Percentiles rank a stretch among this genome's conserved stretches.
These are phyloP conservation scores for Mycena latifolia DNA, from an alignment of 768 basidiomycete genomes.

Conservation along the genomic window DNA sequence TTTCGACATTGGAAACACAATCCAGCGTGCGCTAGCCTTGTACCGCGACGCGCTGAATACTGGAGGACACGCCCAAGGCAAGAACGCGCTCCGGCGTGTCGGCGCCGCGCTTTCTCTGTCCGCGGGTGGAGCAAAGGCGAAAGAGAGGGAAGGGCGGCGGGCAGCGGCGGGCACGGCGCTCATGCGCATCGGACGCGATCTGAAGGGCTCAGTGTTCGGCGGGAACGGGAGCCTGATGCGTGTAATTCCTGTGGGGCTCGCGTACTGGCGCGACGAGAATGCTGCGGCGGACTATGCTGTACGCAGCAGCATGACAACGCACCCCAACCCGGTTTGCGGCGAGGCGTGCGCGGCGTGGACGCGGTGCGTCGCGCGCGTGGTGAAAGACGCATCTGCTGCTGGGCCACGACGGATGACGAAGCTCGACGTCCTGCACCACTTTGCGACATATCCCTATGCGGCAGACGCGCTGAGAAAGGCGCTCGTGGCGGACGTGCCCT, in stretches of 20 bases:
- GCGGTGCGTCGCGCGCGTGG: neutral
- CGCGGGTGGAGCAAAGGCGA: neutral
- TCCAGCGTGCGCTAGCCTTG: constrained; percentile 47
- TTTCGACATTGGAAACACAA: constrained; percentile 57
- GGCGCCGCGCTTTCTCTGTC: neutral
- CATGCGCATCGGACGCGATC: constrained; percentile 41
- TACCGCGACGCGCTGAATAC: constrained; percentile 35
- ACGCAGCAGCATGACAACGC: constrained; percentile 18
- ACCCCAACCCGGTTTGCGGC: constrained; percentile 21
- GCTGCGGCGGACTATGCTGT: neutral
- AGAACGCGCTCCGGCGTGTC: neutral
- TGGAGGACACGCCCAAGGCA: neutral
- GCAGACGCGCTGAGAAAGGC: constrained; percentile 43
- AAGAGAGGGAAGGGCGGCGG: constrained; percentile 8
- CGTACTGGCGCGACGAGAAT: constrained; percentile 36
- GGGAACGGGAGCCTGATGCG: constrained; percentile 63
- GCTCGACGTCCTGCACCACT: constrained; percentile 52
- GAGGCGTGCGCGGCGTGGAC: constrained; percentile 24
- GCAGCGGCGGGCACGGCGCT: constrained; percentile 42
- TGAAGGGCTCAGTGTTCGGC: constrained; percentile 43
- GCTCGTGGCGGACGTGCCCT: constrained; percentile 45
- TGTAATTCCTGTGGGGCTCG: constrained; percentile 56
- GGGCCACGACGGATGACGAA: constrained; percentile 46
- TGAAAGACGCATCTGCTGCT: neutral
- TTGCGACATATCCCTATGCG: constrained; percentile 53